Percentiles rank a stretch among this genome's conserved stretches.
Evolutionary conservation across 1,284 basidiomycete genomes (phyloP).

Genomic region (Pyrrhoderma noxium): DNA sequence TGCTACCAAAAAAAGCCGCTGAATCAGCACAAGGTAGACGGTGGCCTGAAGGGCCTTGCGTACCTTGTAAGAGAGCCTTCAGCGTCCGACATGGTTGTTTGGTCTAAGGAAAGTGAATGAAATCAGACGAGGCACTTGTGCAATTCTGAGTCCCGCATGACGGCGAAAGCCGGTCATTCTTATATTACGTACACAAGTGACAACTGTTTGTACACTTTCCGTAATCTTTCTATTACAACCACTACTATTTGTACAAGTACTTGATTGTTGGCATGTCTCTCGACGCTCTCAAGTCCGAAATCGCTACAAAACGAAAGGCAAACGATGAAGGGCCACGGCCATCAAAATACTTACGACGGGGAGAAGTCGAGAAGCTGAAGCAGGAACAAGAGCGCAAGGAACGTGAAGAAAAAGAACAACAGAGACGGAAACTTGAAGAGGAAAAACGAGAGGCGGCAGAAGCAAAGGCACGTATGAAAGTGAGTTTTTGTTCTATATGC

Average conservation of each 20-base stretch:
- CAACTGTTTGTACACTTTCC: no score
- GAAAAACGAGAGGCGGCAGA: conserved; percentile 21
- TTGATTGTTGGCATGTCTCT: conserved; percentile 49
- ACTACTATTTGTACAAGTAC: no score
- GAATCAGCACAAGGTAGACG: conserved; percentile 11
- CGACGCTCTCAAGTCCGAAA: conserved; percentile 81
- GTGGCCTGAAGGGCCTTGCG: conserved; percentile 6
- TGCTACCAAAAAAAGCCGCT: conserved; percentile 37
- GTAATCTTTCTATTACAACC: no score
- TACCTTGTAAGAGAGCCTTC: conserved; percentile 45
- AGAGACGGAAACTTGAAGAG: conserved; percentile 27
- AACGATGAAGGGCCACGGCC: conserved; percentile 41
- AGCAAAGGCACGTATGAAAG: conserved; percentile 31
- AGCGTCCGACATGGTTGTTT: conserved; percentile 54
- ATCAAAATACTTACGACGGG: conserved; percentile 81
- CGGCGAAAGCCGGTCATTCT: not conserved
- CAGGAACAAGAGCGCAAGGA: conserved; percentile 55
- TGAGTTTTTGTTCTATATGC: conserved; percentile 28
- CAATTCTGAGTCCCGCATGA: conserved; percentile 5
- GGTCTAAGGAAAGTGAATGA: not conserved
- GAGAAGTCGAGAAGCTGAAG: conserved; percentile 70
- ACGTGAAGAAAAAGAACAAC: conserved; percentile 40
- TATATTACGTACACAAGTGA: no score
- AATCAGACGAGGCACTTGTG: conserved; percentile 5
- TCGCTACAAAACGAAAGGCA: conserved; percentile 80